Conservation (phyloP, 1,139 yeast genomes). For the Blastobotrys persicus region DNA sequence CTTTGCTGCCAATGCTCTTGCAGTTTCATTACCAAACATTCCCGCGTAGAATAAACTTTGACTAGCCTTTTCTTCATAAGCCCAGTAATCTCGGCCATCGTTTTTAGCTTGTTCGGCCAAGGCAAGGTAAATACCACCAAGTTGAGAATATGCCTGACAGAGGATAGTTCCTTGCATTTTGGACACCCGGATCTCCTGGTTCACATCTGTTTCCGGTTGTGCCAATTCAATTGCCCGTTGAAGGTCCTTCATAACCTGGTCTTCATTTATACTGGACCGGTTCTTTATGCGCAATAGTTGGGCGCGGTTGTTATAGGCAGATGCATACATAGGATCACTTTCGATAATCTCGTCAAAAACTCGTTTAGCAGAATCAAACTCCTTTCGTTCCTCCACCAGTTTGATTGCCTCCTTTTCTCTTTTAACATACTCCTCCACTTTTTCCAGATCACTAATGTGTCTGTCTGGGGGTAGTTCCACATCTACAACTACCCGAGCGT, state of each 20-base stretch:
- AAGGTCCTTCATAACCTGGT: conserved; percentile 24
- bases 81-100: conserved; percentile 26
- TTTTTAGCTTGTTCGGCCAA: conserved; percentile 14
- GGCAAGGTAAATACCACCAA: conserved; percentile 31
- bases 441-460: conserved; percentile 19
- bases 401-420: conserved; percentile 29
- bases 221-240: conserved; percentile 31
- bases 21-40: conserved; percentile 33
- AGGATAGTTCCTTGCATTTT: conserved; percentile 35
- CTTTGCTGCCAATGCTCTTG: conserved; percentile 29
- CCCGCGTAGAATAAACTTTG: conserved; percentile 31
- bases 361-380: conserved; percentile 20
- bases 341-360: conserved; percentile 26
- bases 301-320: conserved; percentile 38
- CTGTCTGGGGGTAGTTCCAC: conserved; percentile 29
- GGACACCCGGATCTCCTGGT: conserved; percentile 23
- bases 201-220: conserved; percentile 17
- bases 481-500: conserved; percentile 24
- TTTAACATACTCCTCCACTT: conserved; percentile 23
- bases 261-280: neutral
- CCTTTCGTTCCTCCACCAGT: conserved; percentile 21
- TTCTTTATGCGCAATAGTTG: conserved; percentile 27
- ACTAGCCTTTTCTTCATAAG: conserved; percentile 32
- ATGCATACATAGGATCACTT: conserved; percentile 33
- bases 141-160: conserved; percentile 33